Evolutionary conservation across 768 basidiomycete genomes (phyloP), one percentile per base, ranked within the genome.

Genomic region (Phlebiopsis flavidoalba): DNA sequence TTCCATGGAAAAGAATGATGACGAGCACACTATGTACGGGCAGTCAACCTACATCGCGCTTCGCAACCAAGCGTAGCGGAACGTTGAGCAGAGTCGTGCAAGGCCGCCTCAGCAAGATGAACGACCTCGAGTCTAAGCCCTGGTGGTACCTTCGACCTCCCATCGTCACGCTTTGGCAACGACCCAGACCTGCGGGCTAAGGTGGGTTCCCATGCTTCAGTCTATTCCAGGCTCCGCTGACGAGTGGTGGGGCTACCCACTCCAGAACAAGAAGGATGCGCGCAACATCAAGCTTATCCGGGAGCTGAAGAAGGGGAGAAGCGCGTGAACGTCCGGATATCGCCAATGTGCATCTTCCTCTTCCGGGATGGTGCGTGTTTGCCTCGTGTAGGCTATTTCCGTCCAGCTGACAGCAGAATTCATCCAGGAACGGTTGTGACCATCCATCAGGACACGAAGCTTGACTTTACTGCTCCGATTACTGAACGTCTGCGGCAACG

Each of bases 311-410:
- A 79, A 79, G 62, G 84, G 80, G 12, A n/a, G n/a, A 83, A 85
- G 24, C 78, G 86, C 56, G 80, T 88, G 12, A 74, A 80, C 37
- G 83, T 90, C 21, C 78, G 80, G 59, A 75, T 87, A 45, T 74
- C 81, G 36, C 85, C 88, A 3, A 77, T 90, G 74, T 88, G 79
- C 66, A 80, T 90, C 60, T 89, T 89, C 74, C 76, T 90, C 7
- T 77, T 84, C 64, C 77, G 84, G 60, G 82, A 88, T 67, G 88
- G 88, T 80, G 67, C 55, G 73, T 70, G 64, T 33, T 52, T 22
- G 40, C 43, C 10, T 43, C 33, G 21, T 62, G 12, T 31, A 26
- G 17, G 40, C 17, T 24, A 17, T 49, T n/a, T 61, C 21, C 19
- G 26, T 53, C n/a, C 47, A 26, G 26, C 15, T 49, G 11, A 59